phyloP scores from a whole-genome alignment of 768 basidiomycete genomes.

The Termitomyces sp. region DNA sequence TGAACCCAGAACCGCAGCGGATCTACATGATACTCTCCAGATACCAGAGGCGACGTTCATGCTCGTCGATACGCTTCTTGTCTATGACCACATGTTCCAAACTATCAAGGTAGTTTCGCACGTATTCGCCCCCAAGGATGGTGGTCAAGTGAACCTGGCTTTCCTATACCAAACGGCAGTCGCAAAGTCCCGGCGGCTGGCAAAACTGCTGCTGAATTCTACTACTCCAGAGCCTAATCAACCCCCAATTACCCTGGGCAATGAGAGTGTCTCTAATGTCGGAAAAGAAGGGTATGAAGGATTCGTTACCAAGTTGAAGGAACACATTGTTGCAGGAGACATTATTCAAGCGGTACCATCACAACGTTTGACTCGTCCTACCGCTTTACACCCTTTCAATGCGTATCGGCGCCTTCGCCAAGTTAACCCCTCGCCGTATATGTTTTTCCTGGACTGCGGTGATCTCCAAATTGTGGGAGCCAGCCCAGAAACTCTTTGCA shows the following conservation, averaged over 20 bases:
- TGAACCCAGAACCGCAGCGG: slow-evolving; percentile 84
- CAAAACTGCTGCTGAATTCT: slow-evolving; percentile 53
- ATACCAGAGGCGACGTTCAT: slow-evolving; percentile 97
- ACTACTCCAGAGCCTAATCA: slow-evolving; percentile 63
- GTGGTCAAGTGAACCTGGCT: slow-evolving; percentile 59
- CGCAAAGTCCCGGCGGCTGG: slow-evolving; percentile 75
- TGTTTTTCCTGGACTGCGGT: slow-evolving; percentile 96
- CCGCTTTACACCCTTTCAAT: slow-evolving; percentile 92
- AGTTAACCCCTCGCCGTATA: slow-evolving; percentile 97
- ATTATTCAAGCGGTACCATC: slow-evolving; percentile 99
- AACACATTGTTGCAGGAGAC: slow-evolving; percentile 93
- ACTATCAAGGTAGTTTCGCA: slow-evolving; percentile 94
- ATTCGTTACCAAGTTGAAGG: slow-evolving; percentile 88
- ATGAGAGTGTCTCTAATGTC: slow-evolving; percentile 78
- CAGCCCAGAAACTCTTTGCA: slow-evolving; percentile 96
- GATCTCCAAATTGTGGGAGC: slow-evolving; percentile 96
- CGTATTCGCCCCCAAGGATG: slow-evolving; percentile 76
- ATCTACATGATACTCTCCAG: slow-evolving; percentile 69
- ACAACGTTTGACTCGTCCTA: slow-evolving; percentile 82
- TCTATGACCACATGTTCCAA: slow-evolving; percentile 97
- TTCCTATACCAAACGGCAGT: slow-evolving; percentile 89
- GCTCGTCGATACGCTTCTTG: slow-evolving; percentile 91
- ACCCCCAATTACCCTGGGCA: slow-evolving; percentile 57
- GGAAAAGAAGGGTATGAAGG: slow-evolving; percentile 88
- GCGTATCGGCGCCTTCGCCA: slow-evolving; percentile 90